Conservation (phyloP, 768 basidiomycete species). For the Suillus placidus region DNA sequence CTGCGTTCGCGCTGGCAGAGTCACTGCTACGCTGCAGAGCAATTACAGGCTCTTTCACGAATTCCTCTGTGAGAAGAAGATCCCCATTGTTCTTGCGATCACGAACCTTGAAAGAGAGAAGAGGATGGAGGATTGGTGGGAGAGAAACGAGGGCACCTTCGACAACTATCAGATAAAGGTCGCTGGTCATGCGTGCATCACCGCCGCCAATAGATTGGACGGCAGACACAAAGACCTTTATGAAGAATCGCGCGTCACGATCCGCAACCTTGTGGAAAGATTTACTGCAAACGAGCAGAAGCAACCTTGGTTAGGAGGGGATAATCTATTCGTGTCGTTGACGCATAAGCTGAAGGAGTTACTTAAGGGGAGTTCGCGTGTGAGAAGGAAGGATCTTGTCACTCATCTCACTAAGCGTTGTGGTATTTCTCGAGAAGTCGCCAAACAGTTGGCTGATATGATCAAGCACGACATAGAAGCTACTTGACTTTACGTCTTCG, state of each 20-base stretch:
- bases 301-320: conserved; percentile 12
- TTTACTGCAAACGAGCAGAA: neutral
- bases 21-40: conserved; percentile 31
- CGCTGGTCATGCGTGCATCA: conserved; percentile 36
- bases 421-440: conserved; percentile 28
- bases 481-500: neutral
- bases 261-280: neutral
- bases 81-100: conserved; percentile 36
- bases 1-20: conserved; percentile 36
- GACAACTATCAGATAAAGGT: conserved; percentile 27
- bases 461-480: conserved; percentile 18
- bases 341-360: conserved; percentile 18
- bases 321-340: conserved; percentile 22
- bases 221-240: neutral
- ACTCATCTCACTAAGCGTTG: conserved; percentile 28
- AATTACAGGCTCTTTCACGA: conserved; percentile 42
- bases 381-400: conserved; percentile 23
- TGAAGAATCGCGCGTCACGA: neutral
- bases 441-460: conserved; percentile 24
- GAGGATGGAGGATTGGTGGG: conserved; percentile 26
- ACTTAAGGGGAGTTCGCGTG: conserved; percentile 13
- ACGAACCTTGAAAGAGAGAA: conserved; percentile 33
- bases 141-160: conserved; percentile 25
- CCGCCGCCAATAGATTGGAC: conserved; percentile 27
- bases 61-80: conserved; percentile 39